Conservation (phyloP, 2,329 filamentous ascomycete species). For the Boeremia exigua region DNA sequence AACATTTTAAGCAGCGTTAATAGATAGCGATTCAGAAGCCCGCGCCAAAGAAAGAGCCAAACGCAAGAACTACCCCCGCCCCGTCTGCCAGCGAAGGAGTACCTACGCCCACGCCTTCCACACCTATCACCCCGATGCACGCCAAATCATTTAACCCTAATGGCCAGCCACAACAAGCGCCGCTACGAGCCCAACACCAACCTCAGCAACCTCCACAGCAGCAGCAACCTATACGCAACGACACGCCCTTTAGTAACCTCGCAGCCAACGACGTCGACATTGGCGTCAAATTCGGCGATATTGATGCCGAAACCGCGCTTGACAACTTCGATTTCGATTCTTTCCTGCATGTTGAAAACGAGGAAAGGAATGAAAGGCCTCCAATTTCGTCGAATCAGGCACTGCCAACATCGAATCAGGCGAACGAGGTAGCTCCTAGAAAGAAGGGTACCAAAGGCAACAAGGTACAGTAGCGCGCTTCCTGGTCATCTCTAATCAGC, state of each 20-base stretch:
- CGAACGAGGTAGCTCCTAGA: too few relatives aligned
- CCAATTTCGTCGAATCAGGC: too few relatives aligned
- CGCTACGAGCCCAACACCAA: constrained; percentile 40
- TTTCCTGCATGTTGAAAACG: constrained; percentile 69
- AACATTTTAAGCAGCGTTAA: constrained; percentile 41
- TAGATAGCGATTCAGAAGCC: constrained; percentile 50
- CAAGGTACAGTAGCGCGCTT: too few relatives aligned
- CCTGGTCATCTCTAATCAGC: too few relatives aligned
- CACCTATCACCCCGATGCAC: constrained; percentile 56
- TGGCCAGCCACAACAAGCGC: constrained; percentile 39
- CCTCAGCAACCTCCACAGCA: too few relatives aligned
- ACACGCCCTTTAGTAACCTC: constrained; percentile 50
- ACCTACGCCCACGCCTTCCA: constrained; percentile 56
- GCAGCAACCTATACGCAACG: constrained; percentile 46
- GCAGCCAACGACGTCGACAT: constrained; percentile 49
- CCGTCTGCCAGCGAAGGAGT: constrained; percentile 53
- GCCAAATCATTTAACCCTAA: constrained; percentile 49
- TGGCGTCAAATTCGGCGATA: constrained; percentile 54
- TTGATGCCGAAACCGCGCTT: constrained; percentile 67
- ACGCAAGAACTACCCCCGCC: constrained; percentile 50
- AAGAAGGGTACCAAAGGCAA: too few relatives aligned
- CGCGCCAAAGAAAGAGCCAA: constrained; percentile 48
- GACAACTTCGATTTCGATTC: constrained; percentile 72
- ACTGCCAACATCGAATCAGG: too few relatives aligned
- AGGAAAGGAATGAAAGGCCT: too few relatives aligned